Percentiles rank a stretch among this genome's conserved stretches.
Conservation (phyloP, 2,329 filamentous ascomycete species). For the Aureobasidium mangrovei region DNA sequence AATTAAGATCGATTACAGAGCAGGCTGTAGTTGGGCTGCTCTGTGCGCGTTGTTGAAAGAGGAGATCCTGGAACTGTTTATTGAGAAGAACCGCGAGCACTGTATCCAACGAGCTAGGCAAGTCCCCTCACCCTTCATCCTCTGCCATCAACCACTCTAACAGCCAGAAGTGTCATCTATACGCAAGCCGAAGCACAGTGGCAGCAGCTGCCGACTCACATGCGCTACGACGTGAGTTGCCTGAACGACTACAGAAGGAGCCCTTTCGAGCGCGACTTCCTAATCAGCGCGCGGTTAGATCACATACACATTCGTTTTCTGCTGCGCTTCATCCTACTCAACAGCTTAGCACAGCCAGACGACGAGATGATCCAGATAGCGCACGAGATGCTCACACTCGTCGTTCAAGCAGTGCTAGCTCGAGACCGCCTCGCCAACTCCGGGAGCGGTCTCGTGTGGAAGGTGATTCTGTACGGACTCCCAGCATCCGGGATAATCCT, state of each 20-base stretch:
- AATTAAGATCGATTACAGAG: slow-evolving; percentile 22
- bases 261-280: slow-evolving; percentile 26
- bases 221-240: slow-evolving; percentile 17
- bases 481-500: slow-evolving; percentile 29
- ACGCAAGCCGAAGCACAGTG: slow-evolving; percentile 21
- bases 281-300: slow-evolving; percentile 26
- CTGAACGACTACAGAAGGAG: slow-evolving; percentile 16
- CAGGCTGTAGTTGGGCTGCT: slow-evolving; percentile 26
- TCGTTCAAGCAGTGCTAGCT: slow-evolving; percentile 25
- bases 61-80: slow-evolving; percentile 26
- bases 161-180: slow-evolving; percentile 16
- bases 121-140: not conserved
- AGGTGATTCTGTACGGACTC: slow-evolving; percentile 28
- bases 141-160: not conserved
- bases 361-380: slow-evolving; percentile 22
- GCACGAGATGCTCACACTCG: slow-evolving; percentile 24
- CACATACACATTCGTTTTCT: slow-evolving; percentile 29
- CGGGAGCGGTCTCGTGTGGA: slow-evolving; percentile 28
- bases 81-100: slow-evolving; percentile 17
- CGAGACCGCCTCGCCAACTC: slow-evolving; percentile 27
- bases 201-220: slow-evolving; percentile 22
- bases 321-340: slow-evolving; percentile 21
- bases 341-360: slow-evolving; percentile 21
- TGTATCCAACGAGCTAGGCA: slow-evolving; percentile 15
- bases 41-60: slow-evolving; percentile 28